phyloP scores from a whole-genome alignment of 352 stramenopile species.

The Pythium scleroteichum region DNA sequence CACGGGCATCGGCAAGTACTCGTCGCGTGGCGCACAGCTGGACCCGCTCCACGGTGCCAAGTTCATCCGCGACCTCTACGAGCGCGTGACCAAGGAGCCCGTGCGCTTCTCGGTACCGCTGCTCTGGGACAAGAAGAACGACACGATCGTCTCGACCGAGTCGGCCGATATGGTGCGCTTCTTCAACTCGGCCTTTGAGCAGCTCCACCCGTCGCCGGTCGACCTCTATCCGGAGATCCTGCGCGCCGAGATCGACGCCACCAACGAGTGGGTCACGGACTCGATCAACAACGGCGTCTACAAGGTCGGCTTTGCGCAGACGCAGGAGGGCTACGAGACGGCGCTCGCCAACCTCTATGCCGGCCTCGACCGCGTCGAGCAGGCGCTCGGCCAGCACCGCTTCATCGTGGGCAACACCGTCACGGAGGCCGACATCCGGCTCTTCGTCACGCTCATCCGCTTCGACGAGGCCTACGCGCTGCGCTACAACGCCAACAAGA shows the following conservation, averaged over 20 bases:
- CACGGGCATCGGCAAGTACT: slow-evolving; percentile 39
- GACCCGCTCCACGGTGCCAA: slow-evolving; percentile 69
- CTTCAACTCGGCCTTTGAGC: slow-evolving; percentile 92
- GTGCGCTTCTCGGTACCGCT: slow-evolving; percentile 94
- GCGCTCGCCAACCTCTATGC: slow-evolving; percentile 84
- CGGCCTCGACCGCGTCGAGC: slow-evolving; percentile 82
- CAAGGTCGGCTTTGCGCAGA: slow-evolving; percentile 56
- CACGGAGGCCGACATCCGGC: slow-evolving; percentile 85
- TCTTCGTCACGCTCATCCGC: slow-evolving; percentile 92
- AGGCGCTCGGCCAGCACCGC: slow-evolving; percentile 63
- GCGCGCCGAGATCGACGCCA: slow-evolving; percentile 68
- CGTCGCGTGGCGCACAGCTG: slow-evolving; percentile 35
- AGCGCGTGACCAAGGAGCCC: slow-evolving; percentile 51
- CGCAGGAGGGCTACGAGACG: slow-evolving; percentile 84
- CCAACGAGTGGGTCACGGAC: slow-evolving; percentile 92
- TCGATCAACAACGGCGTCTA: slow-evolving; percentile 93
- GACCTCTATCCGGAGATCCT: slow-evolving; percentile 89
- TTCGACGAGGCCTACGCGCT: slow-evolving; percentile 94
- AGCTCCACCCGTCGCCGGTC: slow-evolving; percentile 67
- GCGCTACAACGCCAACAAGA: slow-evolving; percentile 85
- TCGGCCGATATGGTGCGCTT: slow-evolving; percentile 95
- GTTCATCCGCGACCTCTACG: slow-evolving; percentile 88
- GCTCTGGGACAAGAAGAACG: slow-evolving; percentile 92
- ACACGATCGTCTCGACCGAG: slow-evolving; percentile 97
- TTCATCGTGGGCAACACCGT: slow-evolving; percentile 76